These are phyloP conservation scores for Drechslerella dactyloides DNA, from an alignment of 2,329 filamentous ascomycete genomes.

Conservation along the genomic window DNA sequence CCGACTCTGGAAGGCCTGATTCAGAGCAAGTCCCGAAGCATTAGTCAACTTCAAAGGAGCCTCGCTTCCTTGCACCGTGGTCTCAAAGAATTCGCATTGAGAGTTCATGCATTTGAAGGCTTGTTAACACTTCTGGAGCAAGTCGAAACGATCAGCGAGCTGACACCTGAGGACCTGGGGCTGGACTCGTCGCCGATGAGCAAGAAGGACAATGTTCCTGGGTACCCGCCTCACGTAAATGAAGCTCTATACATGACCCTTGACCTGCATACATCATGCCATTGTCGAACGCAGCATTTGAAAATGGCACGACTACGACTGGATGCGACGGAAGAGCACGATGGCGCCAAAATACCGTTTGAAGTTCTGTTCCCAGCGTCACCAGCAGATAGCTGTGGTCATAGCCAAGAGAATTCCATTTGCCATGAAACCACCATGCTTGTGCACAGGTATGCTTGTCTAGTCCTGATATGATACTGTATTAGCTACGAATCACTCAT, in stretches of 20 bases:
- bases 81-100: slow-evolving; percentile 19
- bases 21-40: neutral
- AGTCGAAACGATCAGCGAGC: slow-evolving; percentile 22
- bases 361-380: slow-evolving; percentile 37
- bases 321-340: slow-evolving; percentile 28
- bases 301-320: slow-evolving; percentile 28
- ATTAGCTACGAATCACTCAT: neutral
- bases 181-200: slow-evolving; percentile 6
- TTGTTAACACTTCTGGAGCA: slow-evolving; percentile 27
- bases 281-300: slow-evolving; percentile 22
- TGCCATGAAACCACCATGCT: slow-evolving; percentile 45
- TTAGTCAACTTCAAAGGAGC: slow-evolving; percentile 5
- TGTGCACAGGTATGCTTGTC: slow-evolving; percentile 12
- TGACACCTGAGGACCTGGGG: slow-evolving; percentile 41
- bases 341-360: slow-evolving; percentile 25
- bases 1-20: slow-evolving; percentile 10
- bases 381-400: slow-evolving; percentile 2
- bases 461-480: neutral
- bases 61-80: slow-evolving; percentile 12
- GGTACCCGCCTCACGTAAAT: slow-evolving; percentile 36
- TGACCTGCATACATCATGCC: slow-evolving; percentile 35
- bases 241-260: slow-evolving; percentile 22
- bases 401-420: neutral
- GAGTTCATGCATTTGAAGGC: slow-evolving; percentile 21
- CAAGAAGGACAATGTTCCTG: slow-evolving; percentile 36